Base-by-base conservation (phyloP, 1,284 basidiomycete species). In the Veloporphyrellus conicus region DNA sequence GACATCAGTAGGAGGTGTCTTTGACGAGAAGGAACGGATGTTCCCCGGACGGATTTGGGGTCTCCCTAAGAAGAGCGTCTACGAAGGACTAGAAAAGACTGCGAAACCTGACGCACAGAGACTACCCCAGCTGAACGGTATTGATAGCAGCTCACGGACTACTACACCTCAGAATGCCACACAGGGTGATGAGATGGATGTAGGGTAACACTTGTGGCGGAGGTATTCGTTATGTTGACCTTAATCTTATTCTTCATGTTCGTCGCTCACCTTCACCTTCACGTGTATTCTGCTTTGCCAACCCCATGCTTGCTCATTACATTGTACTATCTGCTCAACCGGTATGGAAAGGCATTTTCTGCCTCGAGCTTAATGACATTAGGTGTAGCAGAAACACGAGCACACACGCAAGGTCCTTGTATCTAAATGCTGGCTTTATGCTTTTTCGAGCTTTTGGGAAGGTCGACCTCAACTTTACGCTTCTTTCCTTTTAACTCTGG, bases 31-130 rank as follows among this genome's bases (percentile, higher is more conserved):
- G 69, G 81, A 89, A 67, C 62, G 66, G 59, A 74, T 81, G 58
- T 66, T 68, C 46, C 78, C 84, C 10, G 81, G 90, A 50, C 68
- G 82, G 49, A 80, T 90, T 58, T 83, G 78, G 63, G 89, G 88
- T 9, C 69, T 93, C 22, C 90, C 91, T 2, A 67, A 70, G 63
- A 71, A 71, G 67, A 93, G 87, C 64, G 69, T 93, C 3, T 94
- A 78, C 61, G 75, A 78, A 47, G 90, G 84, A 12, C 67, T 91
- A 39, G 85, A 86, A 10, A 82, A 82, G 49, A 82, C 83, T 53
- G 75, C 74, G 11, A 58, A 57, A 22, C 54, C 29, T 27, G 64
- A 52, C 32, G 37, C 45, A 33, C 50, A 55, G 25, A 47, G 37
- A 32, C 48, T 51, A 35, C 40, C 32, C 31, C 53, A 49, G 45